These are phyloP conservation scores for Fusarium sulawesiense DNA, from an alignment of 2,329 filamentous ascomycete genomes.

Conservation along the genomic window DNA sequence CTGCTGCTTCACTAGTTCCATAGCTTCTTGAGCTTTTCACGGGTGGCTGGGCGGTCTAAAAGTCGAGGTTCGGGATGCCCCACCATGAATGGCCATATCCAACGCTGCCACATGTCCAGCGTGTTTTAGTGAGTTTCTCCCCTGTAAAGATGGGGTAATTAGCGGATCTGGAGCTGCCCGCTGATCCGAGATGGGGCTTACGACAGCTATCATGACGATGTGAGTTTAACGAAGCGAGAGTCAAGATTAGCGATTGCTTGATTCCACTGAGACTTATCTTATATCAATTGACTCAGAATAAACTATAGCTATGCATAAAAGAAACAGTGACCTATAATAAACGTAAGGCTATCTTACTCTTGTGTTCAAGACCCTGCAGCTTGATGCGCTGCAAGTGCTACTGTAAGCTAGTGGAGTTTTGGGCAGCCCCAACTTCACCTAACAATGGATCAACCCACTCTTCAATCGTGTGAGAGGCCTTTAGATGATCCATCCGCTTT, in stretches of 20 bases:
- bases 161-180: conserved; percentile 16
- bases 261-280: background rate
- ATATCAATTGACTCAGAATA: background rate
- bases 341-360: background rate
- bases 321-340: background rate
- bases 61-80: conserved; percentile 1
- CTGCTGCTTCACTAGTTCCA: background rate
- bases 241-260: background rate
- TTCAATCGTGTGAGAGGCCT: conserved; percentile 30
- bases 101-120: conserved; percentile 17
- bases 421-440: conserved; percentile 11
- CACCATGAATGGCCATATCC: conserved; percentile 3
- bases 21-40: background rate
- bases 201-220: conserved; percentile 1
- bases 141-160: conserved; percentile 30
- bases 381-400: conserved; percentile 10
- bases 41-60: background rate
- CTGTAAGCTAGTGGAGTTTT: conserved; percentile 1
- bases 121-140: conserved; percentile 17
- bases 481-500: conserved; percentile 31
- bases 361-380: conserved; percentile 7
- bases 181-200: conserved; percentile 8
- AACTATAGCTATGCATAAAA: background rate
- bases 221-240: background rate
- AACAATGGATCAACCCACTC: conserved; percentile 38